Percentiles rank a stretch among this genome's conserved stretches.
These are phyloP conservation scores for Cucumis sativus DNA, from an alignment of 306 rosid species.

Conservation along the genomic window Cucumber_9930_V3 NC_026655.2:11621001-11621500, in stretches of 20 bases:
- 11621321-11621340: slow-evolving; percentile 99
- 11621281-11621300: slow-evolving; percentile 92
- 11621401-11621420: neutral
- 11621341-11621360: slow-evolving; percentile 99
- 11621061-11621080: slow-evolving; percentile 84
- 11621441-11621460: neutral
- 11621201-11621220: slow-evolving; percentile 83
- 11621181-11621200: slow-evolving; percentile 96
- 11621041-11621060: slow-evolving; percentile 42
- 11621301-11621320: slow-evolving; percentile 94
- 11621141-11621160: slow-evolving; percentile 86
- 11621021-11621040: neutral
- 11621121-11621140: slow-evolving; percentile 88
- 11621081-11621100: slow-evolving; percentile 76
- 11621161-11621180: slow-evolving; percentile 99
- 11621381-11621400: slow-evolving; percentile 92
- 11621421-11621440: neutral
- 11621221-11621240: slow-evolving; percentile 9
- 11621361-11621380: slow-evolving; percentile 92
- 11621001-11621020: neutral
- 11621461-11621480: neutral
- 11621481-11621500: neutral
- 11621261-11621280: slow-evolving; percentile 26
- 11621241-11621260: slow-evolving; percentile 10
- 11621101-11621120: slow-evolving; percentile 93